A percentile compares a stretch with the other conserved stretches of the same genome.
Conservation (phyloP, 768 basidiomycete species). For the Nidula microcarpa region DNA sequence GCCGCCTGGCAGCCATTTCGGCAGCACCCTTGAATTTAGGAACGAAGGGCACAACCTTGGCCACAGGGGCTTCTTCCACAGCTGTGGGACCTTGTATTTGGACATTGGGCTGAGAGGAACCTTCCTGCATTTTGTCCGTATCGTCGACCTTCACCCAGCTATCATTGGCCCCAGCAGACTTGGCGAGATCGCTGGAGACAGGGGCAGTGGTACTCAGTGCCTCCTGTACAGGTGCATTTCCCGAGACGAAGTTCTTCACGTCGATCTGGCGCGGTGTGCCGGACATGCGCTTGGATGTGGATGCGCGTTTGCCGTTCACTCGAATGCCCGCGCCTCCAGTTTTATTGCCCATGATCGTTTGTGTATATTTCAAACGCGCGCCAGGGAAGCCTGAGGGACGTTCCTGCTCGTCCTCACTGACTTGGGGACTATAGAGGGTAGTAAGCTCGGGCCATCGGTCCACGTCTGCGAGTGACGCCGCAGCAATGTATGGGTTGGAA, state of each 20-base stretch:
- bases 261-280: slow-evolving; percentile 28
- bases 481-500: slow-evolving; percentile 80
- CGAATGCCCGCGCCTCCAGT: slow-evolving; percentile 76
- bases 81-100: slow-evolving; percentile 37
- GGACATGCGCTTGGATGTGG: slow-evolving; percentile 49
- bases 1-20: slow-evolving; percentile 80
- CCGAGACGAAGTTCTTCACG: slow-evolving; percentile 31
- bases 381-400: slow-evolving; percentile 45
- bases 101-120: slow-evolving; percentile 30
- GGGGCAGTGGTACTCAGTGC: slow-evolving; percentile 24
- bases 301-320: slow-evolving; percentile 60
- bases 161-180: slow-evolving; percentile 16
- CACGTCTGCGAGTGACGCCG: slow-evolving; percentile 73
- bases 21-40: slow-evolving; percentile 80
- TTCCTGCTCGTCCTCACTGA: slow-evolving; percentile 67
- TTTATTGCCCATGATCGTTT: slow-evolving; percentile 81
- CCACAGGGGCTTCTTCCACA: slow-evolving; percentile 39
- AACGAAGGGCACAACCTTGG: slow-evolving; percentile 58
- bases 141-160: slow-evolving; percentile 28
- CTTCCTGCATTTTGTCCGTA: slow-evolving; percentile 10
- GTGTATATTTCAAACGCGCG: slow-evolving; percentile 72
- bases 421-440: slow-evolving; percentile 64
- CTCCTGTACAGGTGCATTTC: slow-evolving; percentile 28
- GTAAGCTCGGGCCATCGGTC: slow-evolving; percentile 85
- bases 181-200: slow-evolving; percentile 20